Evolutionary conservation across 805 yeast genomes (phyloP).

Genomic region (Cyberlindnera veronae): DNA sequence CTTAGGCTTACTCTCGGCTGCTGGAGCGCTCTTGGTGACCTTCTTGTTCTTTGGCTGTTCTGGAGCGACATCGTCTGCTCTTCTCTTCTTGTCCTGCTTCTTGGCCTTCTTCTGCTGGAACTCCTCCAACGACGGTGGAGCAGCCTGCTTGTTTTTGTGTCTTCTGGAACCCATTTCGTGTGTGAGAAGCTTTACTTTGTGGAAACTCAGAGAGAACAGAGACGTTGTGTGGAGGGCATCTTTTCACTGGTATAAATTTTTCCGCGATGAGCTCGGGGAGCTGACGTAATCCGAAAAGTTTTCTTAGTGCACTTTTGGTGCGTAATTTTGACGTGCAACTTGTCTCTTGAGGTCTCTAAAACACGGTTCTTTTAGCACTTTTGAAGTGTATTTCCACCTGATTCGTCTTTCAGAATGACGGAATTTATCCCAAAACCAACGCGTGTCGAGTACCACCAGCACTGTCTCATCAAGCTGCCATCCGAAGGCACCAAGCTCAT

Average conservation of each 20-base stretch:
- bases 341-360: too few relatives aligned
- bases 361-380: too few relatives aligned
- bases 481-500: constrained; percentile 75
- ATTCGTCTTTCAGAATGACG: too few relatives aligned
- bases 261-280: constrained; percentile 8
- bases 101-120: constrained; percentile 47
- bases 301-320: too few relatives aligned
- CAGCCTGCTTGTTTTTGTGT: constrained; percentile 88
- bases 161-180: constrained; percentile 77
- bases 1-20: constrained; percentile 12
- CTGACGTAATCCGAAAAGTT: constrained; percentile 2
- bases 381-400: too few relatives aligned
- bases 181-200: background rate
- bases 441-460: constrained; percentile 24
- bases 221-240: background rate
- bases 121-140: constrained; percentile 87
- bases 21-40: constrained; percentile 10
- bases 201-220: background rate
- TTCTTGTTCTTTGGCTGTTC: constrained; percentile 26
- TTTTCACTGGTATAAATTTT: too few relatives aligned
- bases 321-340: too few relatives aligned
- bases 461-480: constrained; percentile 70
- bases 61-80: constrained; percentile 30
- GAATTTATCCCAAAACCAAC: constrained; percentile 18
- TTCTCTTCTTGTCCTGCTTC: constrained; percentile 33